Evolutionary conservation across 306 rosid genomes (phyloP), one percentile per base, ranked within the genome.

Genomic region (Sesbania bispinosa): DNA sequence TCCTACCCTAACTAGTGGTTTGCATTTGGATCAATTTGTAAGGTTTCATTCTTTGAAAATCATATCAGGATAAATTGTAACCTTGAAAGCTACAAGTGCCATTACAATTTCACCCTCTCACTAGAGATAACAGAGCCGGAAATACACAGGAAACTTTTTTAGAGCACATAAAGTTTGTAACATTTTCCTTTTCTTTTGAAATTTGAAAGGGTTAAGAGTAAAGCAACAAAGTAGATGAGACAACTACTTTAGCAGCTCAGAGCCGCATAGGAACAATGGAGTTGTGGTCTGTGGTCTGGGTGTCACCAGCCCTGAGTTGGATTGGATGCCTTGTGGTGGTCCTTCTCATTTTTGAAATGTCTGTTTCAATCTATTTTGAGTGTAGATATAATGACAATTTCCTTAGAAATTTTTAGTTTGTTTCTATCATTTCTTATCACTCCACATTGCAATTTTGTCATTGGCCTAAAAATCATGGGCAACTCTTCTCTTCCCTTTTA

Each of bases 171-270:
- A 78, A 78, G 77, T 29, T 20, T 39, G 43, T 21, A 29, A 32
- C 2, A 16, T 26, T 69, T 64, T 19, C 4, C 8, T 4, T 50
- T 75, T 71, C 42, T 42, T 51, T 58, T 42, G 33, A 79, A 78
- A 43, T 27, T 79, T 75, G 69, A 66, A 71, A 79, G 69, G 77
- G 79, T 66, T 42, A 69, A 42, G 79, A 79, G 79, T 71, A 75
- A 83, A 79, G 81, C 77, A 83, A 79, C 61, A 67, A 45, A 52
- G 81, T 83, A 66, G 84, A 79, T 42, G 79, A 83, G 66, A 76
- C 73, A 79, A 82, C 69, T 66, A 76, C 75, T 71, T 51, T 9
- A 75, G 79, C 77, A 83, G 69, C 74, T 62, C 50, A 79, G 60
- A 52, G 0, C 65, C 61, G 6, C 77, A 66, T 65, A 76, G 42